A percentile compares a stretch with the other conserved stretches of the same genome.
Conservation (phyloP, 2,329 filamentous ascomycete genomes). For the Paecilomyces dactylethromorphus region DNA sequence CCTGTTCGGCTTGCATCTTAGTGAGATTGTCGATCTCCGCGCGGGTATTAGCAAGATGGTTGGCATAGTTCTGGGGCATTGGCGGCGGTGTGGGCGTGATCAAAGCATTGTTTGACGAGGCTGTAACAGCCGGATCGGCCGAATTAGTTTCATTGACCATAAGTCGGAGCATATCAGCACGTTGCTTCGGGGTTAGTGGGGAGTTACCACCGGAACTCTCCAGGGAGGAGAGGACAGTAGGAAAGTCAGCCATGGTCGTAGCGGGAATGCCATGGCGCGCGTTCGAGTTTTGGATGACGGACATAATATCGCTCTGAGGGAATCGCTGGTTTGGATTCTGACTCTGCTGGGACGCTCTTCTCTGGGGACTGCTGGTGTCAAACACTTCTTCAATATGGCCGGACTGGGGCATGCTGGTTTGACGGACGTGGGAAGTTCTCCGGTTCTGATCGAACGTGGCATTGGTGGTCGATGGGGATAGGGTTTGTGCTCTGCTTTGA, state of each 20-base stretch:
- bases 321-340: slow-evolving; percentile 14
- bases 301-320: slow-evolving; percentile 42
- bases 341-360: slow-evolving; percentile 9
- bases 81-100: slow-evolving; percentile 49
- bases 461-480: slow-evolving; percentile 28
- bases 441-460: slow-evolving; percentile 22
- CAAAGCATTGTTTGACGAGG: slow-evolving; percentile 49
- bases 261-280: slow-evolving; percentile 33
- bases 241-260: slow-evolving; percentile 35
- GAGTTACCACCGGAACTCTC: slow-evolving; percentile 37
- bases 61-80: slow-evolving; percentile 44
- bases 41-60: slow-evolving; percentile 57
- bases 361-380: slow-evolving; percentile 29
- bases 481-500: slow-evolving; percentile 25
- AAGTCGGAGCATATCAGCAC: slow-evolving; percentile 42
- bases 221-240: slow-evolving; percentile 39
- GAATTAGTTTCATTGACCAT: slow-evolving; percentile 42
- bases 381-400: slow-evolving; percentile 40
- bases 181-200: slow-evolving; percentile 38
- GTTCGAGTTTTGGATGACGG: slow-evolving; percentile 42
- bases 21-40: slow-evolving; percentile 73
- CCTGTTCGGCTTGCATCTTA: slow-evolving; percentile 72
- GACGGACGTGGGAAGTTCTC: slow-evolving; percentile 19
- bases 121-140: slow-evolving; percentile 29
- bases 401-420: slow-evolving; percentile 21